Evolutionary conservation across 768 basidiomycete species (phyloP).

Genomic region (Termitomyces heimii): DNA sequence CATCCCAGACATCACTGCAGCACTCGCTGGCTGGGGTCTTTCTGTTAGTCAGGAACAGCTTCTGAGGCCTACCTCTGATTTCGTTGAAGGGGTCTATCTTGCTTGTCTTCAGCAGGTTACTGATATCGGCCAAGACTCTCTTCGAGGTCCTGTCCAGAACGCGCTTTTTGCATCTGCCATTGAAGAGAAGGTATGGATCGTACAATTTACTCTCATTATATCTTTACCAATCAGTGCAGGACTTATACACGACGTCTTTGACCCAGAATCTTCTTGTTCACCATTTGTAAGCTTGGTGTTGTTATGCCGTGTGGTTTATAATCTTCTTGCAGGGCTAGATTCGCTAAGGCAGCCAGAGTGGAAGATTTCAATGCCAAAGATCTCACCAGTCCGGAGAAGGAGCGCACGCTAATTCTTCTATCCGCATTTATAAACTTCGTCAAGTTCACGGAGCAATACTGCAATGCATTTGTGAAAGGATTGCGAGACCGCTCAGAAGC

Average conservation of each 20-base stretch:
- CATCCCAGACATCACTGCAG: constrained; percentile 54
- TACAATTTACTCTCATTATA: neutral
- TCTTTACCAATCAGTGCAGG: constrained; percentile 33
- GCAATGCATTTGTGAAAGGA: constrained; percentile 52
- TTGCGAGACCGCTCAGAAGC: constrained; percentile 55
- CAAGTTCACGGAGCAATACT: constrained; percentile 77
- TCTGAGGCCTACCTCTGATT: constrained; percentile 58
- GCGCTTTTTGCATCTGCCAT: constrained; percentile 45
- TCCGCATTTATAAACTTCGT: constrained; percentile 93
- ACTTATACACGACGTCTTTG: constrained; percentile 56
- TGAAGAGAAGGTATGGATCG: constrained; percentile 42
- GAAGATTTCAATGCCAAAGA: constrained; percentile 77
- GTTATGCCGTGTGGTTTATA: neutral
- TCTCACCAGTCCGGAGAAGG: constrained; percentile 62
- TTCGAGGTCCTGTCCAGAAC: constrained; percentile 54
- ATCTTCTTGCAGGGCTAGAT: constrained; percentile 43
- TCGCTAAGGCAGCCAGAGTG: constrained; percentile 68
- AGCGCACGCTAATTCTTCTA: constrained; percentile 69
- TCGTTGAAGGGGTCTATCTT: constrained; percentile 63
- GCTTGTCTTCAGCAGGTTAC: constrained; percentile 72
- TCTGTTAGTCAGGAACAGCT: constrained; percentile 65
- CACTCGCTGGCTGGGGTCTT: constrained; percentile 66
- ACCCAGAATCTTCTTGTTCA: constrained; percentile 59
- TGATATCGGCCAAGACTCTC: constrained; percentile 48
- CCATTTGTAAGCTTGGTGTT: constrained; percentile 50